phyloP scores from a whole-genome alignment of 108 stramenopile genomes.

The Cyclotella baltica region DNA sequence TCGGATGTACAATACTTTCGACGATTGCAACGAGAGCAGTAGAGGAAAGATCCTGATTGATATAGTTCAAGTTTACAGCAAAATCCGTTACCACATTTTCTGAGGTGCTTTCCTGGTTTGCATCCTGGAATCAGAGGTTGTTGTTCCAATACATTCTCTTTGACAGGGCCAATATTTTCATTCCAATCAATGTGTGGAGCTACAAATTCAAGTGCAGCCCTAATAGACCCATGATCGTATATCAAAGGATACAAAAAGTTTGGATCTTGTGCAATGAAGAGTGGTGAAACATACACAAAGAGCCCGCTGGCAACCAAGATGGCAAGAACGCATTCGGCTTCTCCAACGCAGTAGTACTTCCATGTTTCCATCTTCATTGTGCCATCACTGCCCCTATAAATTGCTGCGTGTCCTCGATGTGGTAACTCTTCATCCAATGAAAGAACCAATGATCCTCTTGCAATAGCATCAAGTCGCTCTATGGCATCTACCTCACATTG shows the following conservation, averaged over 20 bases:
- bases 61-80: conserved; percentile 16
- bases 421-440: conserved; percentile 21
- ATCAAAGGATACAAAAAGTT: conserved; percentile 19
- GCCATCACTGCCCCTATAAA: background rate
- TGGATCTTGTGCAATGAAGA: conserved; percentile 26
- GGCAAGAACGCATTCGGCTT: conserved; percentile 7
- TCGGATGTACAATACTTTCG: conserved; percentile 11
- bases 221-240: conserved; percentile 13
- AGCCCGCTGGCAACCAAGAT: conserved; percentile 3
- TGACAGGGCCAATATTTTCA: background rate
- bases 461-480: conserved; percentile 25
- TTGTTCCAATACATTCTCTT: conserved; percentile 11
- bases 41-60: background rate
- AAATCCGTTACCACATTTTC: conserved; percentile 27
- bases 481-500: conserved; percentile 18
- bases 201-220: conserved; percentile 25
- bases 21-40: background rate
- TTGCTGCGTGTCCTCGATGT: conserved; percentile 7
- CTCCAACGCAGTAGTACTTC: background rate
- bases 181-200: conserved; percentile 25
- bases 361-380: background rate
- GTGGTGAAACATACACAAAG: conserved; percentile 13
- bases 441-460: conserved; percentile 9
- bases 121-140: conserved; percentile 10
- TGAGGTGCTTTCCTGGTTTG: conserved; percentile 18